Evolutionary conservation across 78 protist species (phyloP).

Genomic region (Dictyostelium brefeldianum): DNA sequence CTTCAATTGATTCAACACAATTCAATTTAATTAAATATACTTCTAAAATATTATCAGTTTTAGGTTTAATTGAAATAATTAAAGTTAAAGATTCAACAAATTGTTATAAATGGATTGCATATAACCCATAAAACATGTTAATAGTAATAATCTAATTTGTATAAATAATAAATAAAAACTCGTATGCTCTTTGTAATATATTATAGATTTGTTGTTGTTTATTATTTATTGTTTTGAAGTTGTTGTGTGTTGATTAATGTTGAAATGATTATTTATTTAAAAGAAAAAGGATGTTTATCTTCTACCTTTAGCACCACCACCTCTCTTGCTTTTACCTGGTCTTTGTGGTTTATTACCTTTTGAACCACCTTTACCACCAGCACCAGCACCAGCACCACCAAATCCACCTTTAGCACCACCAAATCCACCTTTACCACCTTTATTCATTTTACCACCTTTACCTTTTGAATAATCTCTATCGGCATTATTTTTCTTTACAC

Average conservation of each 20-base stretch:
- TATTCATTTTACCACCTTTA: slow-evolving; percentile 34
- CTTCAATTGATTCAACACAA: too few species aligned
- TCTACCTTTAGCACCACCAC: slow-evolving; percentile 11
- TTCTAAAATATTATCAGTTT: not conserved
- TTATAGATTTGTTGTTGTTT: not conserved
- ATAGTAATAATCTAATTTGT: not conserved
- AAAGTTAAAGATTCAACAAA: not conserved
- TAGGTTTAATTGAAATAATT: slow-evolving; percentile 4
- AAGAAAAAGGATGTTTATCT: not conserved
- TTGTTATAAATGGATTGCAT: not conserved
- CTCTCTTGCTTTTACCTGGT: slow-evolving; percentile 25
- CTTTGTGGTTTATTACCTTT: not conserved
- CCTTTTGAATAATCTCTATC: slow-evolving; percentile 48
- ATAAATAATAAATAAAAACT: not conserved
- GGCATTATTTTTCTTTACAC: slow-evolving; percentile 39
- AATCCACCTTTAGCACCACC: not conserved
- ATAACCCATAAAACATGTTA: not conserved
- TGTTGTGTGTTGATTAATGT: too few species aligned
- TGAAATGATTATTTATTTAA: too few species aligned
- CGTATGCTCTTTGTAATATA: too few species aligned
- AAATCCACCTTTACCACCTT: not conserved
- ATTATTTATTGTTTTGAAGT: not conserved
- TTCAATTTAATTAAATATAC: not conserved
- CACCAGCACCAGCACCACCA: not conserved
- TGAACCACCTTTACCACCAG: not conserved